Conservation (phyloP, 805 yeast genomes). For the Candida piceae region DNA sequence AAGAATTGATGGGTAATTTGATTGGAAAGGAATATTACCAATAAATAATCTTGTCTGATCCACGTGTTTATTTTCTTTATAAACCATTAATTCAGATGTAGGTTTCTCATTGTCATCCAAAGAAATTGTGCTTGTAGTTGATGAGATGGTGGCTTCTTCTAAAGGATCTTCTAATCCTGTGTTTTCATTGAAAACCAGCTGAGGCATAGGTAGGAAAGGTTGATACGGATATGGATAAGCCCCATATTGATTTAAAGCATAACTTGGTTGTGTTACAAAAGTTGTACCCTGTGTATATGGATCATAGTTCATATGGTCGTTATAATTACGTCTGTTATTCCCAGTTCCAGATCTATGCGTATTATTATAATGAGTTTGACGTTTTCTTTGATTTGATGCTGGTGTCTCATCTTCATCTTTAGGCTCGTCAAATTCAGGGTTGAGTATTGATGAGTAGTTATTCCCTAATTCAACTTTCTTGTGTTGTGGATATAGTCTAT, state of each 20-base stretch:
- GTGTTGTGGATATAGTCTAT: slow-evolving; percentile 4
- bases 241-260: too few species aligned
- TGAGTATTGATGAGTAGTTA: slow-evolving; percentile 22
- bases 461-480: slow-evolving; percentile 18
- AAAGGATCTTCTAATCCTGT: too few species aligned
- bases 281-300: not conserved
- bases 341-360: too few species aligned
- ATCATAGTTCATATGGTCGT: not conserved
- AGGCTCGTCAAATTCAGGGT: slow-evolving; percentile 19
- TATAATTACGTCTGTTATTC: not conserved
- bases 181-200: too few species aligned
- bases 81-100: slow-evolving; percentile 19
- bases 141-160: not conserved
- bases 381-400: not conserved
- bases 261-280: too few species aligned
- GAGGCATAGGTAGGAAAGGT: too few species aligned
- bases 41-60: slow-evolving; percentile 43
- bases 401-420: not conserved
- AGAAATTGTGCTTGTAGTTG: not conserved
- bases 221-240: too few species aligned
- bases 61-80: slow-evolving; percentile 29
- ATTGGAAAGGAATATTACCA: slow-evolving; percentile 50
- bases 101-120: slow-evolving; percentile 20
- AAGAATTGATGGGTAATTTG: slow-evolving; percentile 15
- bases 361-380: too few species aligned